Conservation (phyloP, 169 alveolate species). For the Plasmodium falciparum region DNA sequence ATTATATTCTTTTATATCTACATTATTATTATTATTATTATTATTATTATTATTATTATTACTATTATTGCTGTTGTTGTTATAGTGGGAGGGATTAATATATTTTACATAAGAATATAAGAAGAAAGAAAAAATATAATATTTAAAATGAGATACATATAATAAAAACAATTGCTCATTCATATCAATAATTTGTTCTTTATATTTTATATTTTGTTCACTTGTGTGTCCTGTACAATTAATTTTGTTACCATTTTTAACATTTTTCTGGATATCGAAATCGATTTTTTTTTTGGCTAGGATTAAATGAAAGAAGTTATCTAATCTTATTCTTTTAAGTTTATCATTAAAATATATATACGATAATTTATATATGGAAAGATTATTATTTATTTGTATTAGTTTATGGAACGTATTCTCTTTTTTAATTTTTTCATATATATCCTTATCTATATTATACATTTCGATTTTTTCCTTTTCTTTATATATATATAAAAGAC, state of each 20-base stretch:
- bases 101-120: slow-evolving; percentile 38
- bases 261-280: background rate
- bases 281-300: background rate
- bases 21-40: background rate
- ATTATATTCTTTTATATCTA: background rate
- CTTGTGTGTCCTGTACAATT: background rate
- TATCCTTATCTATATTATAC: slow-evolving; percentile 24
- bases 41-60: too few relatives aligned
- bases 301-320: slow-evolving; percentile 30
- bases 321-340: slow-evolving; percentile 46
- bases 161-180: slow-evolving; percentile 40
- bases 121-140: slow-evolving; percentile 53
- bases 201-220: background rate
- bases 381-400: slow-evolving; percentile 20
- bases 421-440: slow-evolving; percentile 33
- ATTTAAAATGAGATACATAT: slow-evolving; percentile 59
- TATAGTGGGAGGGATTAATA: background rate
- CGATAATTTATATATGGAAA: slow-evolving; percentile 41
- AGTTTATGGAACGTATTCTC: slow-evolving; percentile 16
- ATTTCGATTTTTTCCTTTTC: slow-evolving; percentile 9
- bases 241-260: background rate
- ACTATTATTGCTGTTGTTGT: background rate
- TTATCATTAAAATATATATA: slow-evolving; percentile 57
- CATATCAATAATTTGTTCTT: background rate
- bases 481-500: slow-evolving; percentile 14